Conservation (phyloP, 441 rosid genomes). For the Syzygium syzygioides region DNA sequence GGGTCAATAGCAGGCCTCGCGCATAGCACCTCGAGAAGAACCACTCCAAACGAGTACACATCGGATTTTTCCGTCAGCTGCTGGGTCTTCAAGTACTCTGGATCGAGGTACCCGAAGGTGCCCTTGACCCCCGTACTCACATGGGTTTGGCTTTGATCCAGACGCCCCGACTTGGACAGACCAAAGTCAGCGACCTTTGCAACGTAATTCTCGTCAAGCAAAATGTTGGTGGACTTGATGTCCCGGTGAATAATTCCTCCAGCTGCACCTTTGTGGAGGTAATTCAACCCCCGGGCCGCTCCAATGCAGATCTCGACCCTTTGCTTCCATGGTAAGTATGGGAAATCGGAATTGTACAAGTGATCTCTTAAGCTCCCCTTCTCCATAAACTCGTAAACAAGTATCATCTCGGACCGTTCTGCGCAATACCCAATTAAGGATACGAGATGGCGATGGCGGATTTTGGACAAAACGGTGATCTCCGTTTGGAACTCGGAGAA, state of each 20-base stretch:
- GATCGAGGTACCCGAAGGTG: slow-evolving; percentile 44
- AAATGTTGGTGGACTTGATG: neutral
- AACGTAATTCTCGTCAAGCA: slow-evolving; percentile 26
- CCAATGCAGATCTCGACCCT: neutral
- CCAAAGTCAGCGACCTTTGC: slow-evolving; percentile 54
- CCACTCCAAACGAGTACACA: slow-evolving; percentile 41
- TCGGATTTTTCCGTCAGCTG: slow-evolving; percentile 39
- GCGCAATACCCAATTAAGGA: neutral
- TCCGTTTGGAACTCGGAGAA: neutral
- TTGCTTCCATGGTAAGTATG: neutral
- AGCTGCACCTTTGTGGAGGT: neutral
- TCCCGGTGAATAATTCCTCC: neutral
- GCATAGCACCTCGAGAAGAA: slow-evolving; percentile 38
- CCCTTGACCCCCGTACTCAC: slow-evolving; percentile 39
- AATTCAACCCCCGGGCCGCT: neutral
- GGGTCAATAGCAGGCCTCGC: slow-evolving; percentile 30
- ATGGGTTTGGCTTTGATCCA: slow-evolving; percentile 23
- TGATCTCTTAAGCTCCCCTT: neutral
- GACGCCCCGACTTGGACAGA: slow-evolving; percentile 31
- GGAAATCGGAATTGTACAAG: neutral
- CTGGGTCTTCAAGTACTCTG: slow-evolving; percentile 33
- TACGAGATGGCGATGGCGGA: neutral
- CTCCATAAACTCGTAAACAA: neutral
- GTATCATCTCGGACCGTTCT: neutral
- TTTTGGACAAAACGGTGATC: neutral